These are phyloP conservation scores for carrot (Daucus carota) DNA, from an alignment of 129 eudicot genomes.

Conservation along the genomic window DNA sequence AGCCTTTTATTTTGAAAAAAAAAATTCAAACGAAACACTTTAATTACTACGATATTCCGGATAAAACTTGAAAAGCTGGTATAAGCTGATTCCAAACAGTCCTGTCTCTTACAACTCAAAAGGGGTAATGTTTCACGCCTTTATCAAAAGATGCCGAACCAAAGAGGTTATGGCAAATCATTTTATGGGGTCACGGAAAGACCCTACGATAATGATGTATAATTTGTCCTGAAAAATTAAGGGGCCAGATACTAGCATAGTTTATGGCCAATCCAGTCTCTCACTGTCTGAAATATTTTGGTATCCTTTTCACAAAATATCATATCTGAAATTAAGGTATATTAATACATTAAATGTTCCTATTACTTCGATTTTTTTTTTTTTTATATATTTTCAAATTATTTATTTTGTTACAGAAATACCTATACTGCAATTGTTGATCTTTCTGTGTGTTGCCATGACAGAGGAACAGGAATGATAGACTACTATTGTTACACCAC, in stretches of 20 bases:
- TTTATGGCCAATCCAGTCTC: not conserved
- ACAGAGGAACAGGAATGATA: not conserved
- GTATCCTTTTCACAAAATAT: not conserved
- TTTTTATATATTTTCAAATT: too few relatives aligned
- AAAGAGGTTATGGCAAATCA: not conserved
- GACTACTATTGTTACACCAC: constrained; percentile 2
- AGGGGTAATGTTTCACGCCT: not conserved
- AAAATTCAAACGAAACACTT: too few relatives aligned
- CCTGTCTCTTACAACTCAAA: not conserved
- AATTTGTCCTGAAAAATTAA: not conserved
- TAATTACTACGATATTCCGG: too few relatives aligned
- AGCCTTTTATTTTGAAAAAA: too few relatives aligned
- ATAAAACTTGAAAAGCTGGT: not conserved
- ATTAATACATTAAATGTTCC: too few relatives aligned
- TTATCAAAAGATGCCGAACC: not conserved
- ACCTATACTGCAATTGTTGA: not conserved
- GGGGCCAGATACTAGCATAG: not conserved
- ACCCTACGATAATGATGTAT: not conserved
- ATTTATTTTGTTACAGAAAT: not conserved
- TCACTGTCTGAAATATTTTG: not conserved
- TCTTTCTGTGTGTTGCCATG: not conserved
- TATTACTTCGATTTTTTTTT: too few relatives aligned
- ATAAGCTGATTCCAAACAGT: not conserved
- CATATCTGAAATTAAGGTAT: too few relatives aligned
- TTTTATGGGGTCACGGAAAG: not conserved